Evolutionary conservation across 257 asterid genomes (phyloP), one percentile per base, ranked within the genome.

Genomic region (Primulina huaijiensis): DNA sequence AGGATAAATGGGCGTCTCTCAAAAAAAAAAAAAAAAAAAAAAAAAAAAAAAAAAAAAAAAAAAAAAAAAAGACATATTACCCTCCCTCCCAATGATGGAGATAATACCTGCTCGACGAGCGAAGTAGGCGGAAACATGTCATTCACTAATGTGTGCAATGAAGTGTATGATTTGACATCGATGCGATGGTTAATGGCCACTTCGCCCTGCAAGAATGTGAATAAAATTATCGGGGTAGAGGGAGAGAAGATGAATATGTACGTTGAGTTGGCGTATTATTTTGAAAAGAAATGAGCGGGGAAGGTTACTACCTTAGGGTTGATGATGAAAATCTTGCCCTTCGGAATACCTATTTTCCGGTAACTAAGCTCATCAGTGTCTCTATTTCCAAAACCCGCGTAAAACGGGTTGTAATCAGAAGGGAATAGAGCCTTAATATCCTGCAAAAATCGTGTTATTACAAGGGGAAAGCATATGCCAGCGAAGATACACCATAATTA

Each of bases 121-220:
- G 99, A 89, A 33, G 98, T 89, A 3, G 98, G 97, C 0, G 99
- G 99, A 85, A 94, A 94, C 98, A 94, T 94, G 84, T 94, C 99
- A 19, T 94, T 77, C 68, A 94, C 99, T 40, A 94, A 74, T 0
- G 98, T 94, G 83, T 91, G 98, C 65, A 94, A 75, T 2, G 99
- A 94, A 69, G 99, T 94, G 84, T 94, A 94, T 2, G 99, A 91
- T 67, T 91, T 94, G 74, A 87, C 97, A 46, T 94, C 96, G 2
- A 86, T 80, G 11, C 92, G 96, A 72, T 88, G 85, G 77, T 90
- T 94, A 77, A 91, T 91, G 69, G 98, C 99, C 78, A 94, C 99
- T 87, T 94, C 99, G 0, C 99, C 99, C 99, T 94, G 86, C 46
- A 77, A 38, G 53, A 72, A 60, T 16, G 70, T 11, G n/a, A 67